Evolutionary conservation across 2,329 filamentous ascomycete genomes (phyloP).

Genomic region (Neoascochyta sp.): DNA sequence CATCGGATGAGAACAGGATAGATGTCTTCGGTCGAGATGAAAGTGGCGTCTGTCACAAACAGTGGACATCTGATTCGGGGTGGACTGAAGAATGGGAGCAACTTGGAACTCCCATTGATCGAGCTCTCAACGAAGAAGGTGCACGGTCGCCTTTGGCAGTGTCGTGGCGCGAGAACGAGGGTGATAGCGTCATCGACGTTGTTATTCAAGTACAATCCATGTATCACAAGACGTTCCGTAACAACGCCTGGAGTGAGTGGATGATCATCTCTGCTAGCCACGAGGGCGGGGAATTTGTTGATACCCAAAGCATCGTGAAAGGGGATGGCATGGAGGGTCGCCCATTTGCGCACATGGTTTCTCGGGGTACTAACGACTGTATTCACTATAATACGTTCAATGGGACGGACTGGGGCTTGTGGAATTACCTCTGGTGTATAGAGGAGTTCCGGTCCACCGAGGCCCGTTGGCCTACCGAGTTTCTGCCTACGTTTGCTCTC

Average conservation of each 20-base stretch:
- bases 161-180: conserved; percentile 2
- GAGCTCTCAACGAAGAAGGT: neutral
- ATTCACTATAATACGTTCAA: conserved; percentile 8
- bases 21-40: conserved; percentile 6
- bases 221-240: conserved; percentile 5
- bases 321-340: conserved; percentile 1
- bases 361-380: conserved; percentile 7
- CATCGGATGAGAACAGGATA: conserved; percentile 8
- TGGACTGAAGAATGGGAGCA: conserved; percentile 2
- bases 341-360: conserved; percentile 7
- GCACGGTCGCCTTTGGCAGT: conserved; percentile 1
- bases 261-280: conserved; percentile 3
- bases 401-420: conserved; percentile 6
- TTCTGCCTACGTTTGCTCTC: conserved; percentile 2
- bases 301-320: conserved; percentile 10
- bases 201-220: neutral
- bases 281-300: conserved; percentile 6
- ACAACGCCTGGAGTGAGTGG: conserved; percentile 9
- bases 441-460: neutral
- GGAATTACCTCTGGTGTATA: conserved; percentile 1
- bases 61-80: conserved; percentile 1
- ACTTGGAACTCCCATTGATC: conserved; percentile 1
- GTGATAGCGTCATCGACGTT: conserved; percentile 7
- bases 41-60: conserved; percentile 1
- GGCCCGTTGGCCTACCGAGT: conserved; percentile 1